Evolutionary conservation across 345 rosid genomes (phyloP).

Genomic region (Populus euphratica): DNA sequence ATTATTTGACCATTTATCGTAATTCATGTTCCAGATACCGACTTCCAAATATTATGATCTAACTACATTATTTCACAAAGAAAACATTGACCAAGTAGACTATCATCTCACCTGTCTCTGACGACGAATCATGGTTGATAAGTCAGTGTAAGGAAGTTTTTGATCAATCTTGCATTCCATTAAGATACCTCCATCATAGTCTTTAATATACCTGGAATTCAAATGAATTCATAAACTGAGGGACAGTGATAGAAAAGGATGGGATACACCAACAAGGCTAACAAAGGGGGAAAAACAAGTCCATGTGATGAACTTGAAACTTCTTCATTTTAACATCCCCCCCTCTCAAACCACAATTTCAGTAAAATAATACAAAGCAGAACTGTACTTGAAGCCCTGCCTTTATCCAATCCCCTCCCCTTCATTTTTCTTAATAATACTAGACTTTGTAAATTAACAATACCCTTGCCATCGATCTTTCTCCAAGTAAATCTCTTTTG

Average conservation of each 20-base stretch:
- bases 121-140: constrained; percentile 86
- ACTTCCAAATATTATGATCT: neutral
- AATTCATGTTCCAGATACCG: neutral
- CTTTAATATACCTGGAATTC: constrained; percentile 73
- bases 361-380: neutral
- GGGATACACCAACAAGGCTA: neutral
- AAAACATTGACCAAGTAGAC: neutral
- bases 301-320: neutral
- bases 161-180: constrained; percentile 99
- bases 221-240: neutral
- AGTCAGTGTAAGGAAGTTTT: constrained; percentile 90
- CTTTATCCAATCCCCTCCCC: neutral
- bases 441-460: constrained; percentile 21
- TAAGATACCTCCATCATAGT: constrained; percentile 97
- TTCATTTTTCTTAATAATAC: neutral
- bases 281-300: neutral
- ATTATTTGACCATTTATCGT: constrained; percentile 1
- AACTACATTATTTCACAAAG: neutral
- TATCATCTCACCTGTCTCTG: constrained; percentile 68
- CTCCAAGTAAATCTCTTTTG: constrained; percentile 96
- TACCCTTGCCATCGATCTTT: constrained; percentile 99
- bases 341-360: neutral
- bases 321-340: neutral
- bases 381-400: neutral
- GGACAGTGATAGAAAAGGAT: neutral